A percentile compares a stretch with the other conserved stretches of the same genome.
Conservation (phyloP, 2,329 filamentous ascomycete genomes). For the Trichothecium roseum region DNA sequence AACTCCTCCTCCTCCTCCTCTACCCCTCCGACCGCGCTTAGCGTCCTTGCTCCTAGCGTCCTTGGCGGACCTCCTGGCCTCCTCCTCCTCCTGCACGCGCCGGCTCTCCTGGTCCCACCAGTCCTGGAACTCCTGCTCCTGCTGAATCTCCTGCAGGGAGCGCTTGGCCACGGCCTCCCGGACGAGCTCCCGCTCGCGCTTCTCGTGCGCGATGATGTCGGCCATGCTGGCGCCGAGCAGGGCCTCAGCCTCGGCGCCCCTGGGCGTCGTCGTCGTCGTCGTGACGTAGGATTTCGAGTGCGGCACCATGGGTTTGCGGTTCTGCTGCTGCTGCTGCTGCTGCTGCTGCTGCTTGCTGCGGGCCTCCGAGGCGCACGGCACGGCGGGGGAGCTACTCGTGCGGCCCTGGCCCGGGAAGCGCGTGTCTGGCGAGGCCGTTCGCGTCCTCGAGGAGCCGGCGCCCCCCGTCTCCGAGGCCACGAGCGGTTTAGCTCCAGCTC, state of each 20-base stretch:
- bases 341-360: no score
- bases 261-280: no score
- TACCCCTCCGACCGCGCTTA: neutral
- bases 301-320: slow-evolving; percentile 35
- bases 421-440: slow-evolving; percentile 51
- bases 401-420: slow-evolving; percentile 49
- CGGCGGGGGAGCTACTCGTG: slow-evolving; percentile 20
- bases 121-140: slow-evolving; percentile 92
- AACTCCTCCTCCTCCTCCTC: neutral
- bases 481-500: slow-evolving; percentile 25
- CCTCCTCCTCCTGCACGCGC: slow-evolving; percentile 57
- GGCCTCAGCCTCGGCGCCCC: slow-evolving; percentile 48
- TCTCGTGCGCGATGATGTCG: slow-evolving; percentile 83
- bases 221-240: slow-evolving; percentile 63
- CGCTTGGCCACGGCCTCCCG: slow-evolving; percentile 79
- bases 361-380: slow-evolving; percentile 14
- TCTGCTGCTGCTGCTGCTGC: no score
- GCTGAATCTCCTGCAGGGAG: slow-evolving; percentile 86
- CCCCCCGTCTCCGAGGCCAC: slow-evolving; percentile 28
- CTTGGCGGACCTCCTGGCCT: slow-evolving; percentile 29
- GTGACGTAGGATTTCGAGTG: slow-evolving; percentile 52
- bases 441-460: slow-evolving; percentile 26
- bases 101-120: slow-evolving; percentile 89
- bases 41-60: slow-evolving; percentile 18
- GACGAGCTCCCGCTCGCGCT: slow-evolving; percentile 71